phyloP scores from a whole-genome alignment of 2,329 filamentous ascomycete species.

The Pseudocercospora vitis region DNA sequence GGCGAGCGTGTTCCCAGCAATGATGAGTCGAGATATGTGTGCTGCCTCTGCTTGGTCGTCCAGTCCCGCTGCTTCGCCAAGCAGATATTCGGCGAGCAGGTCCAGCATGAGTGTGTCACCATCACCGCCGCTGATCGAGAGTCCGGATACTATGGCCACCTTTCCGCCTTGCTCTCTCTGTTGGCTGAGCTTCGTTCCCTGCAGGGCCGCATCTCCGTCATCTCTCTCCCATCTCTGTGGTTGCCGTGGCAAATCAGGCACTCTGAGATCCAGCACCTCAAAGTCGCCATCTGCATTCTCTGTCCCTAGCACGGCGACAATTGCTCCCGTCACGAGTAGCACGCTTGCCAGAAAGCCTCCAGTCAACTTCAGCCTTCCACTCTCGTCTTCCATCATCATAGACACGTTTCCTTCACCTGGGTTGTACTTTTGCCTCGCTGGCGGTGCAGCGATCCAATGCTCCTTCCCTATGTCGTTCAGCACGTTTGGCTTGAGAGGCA shows the following conservation, averaged over 20 bases:
- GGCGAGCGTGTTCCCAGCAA: constrained; percentile 84
- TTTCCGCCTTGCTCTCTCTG: constrained; percentile 59
- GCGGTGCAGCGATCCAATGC: constrained; percentile 86
- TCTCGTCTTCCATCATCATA: constrained; percentile 93
- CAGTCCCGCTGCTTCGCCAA: constrained; percentile 72
- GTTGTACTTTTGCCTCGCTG: constrained; percentile 63
- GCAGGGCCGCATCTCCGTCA: constrained; percentile 44
- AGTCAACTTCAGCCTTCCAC: constrained; percentile 77
- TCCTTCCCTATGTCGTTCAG: constrained; percentile 93
- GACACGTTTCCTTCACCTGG: constrained; percentile 39
- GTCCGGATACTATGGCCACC: constrained; percentile 84
- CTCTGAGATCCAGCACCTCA: constrained; percentile 84
- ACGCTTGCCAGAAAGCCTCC: constrained; percentile 67
- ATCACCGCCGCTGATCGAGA: constrained; percentile 75
- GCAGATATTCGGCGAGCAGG: constrained; percentile 80
- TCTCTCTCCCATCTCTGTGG: constrained; percentile 74
- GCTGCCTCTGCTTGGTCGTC: constrained; percentile 60
- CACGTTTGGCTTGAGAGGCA: constrained; percentile 94
- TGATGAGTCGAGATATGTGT: constrained; percentile 78
- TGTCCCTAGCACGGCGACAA: constrained; percentile 90
- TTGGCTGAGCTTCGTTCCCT: constrained; percentile 41
- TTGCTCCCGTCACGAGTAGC: constrained; percentile 85
- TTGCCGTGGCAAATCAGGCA: constrained; percentile 82
- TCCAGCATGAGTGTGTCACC: constrained; percentile 74
- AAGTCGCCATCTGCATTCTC: constrained; percentile 92